Evolutionary conservation across 106 monocot species (phyloP).

Genomic region (Dendrobium nobile): DNA sequence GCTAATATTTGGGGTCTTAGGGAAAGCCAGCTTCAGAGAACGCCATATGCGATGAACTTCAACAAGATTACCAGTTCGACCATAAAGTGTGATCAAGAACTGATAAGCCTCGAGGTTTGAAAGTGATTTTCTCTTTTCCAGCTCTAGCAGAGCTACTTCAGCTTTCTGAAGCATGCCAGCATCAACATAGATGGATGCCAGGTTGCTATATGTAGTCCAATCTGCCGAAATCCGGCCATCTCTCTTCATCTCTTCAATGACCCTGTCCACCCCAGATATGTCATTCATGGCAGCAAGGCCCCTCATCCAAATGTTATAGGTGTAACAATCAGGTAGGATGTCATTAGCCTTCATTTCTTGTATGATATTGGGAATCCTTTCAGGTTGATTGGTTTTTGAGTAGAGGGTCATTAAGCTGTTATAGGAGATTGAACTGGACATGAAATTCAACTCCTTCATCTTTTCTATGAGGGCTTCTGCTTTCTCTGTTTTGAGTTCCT

Average conservation of each 20-base stretch:
- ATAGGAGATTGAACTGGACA: conserved; percentile 1
- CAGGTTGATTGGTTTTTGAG: conserved; percentile 53
- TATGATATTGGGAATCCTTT: conserved; percentile 66
- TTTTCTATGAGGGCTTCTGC: conserved; percentile 87
- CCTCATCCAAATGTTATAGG: conserved; percentile 97
- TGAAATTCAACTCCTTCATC: conserved; percentile 68
- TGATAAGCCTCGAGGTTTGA: conserved; percentile 72
- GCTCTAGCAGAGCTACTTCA: conserved; percentile 80
- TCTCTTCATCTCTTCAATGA: conserved; percentile 96
- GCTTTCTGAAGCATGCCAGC: conserved; percentile 78
- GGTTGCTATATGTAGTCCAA: conserved; percentile 94
- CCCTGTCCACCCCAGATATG: conserved; percentile 76
- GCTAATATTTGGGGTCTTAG: conserved; percentile 80
- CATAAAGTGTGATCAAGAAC: conserved; percentile 85
- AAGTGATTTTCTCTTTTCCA: conserved; percentile 53
- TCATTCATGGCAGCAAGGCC: conserved; percentile 61
- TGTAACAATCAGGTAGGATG: conserved; percentile 72
- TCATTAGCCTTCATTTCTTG: conserved; percentile 89
- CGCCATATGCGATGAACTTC: conserved; percentile 92
- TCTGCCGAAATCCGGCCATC: conserved; percentile 79
- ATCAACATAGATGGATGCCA: conserved; percentile 85
- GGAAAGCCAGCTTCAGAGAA: conserved; percentile 54
- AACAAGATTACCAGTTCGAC: conserved; percentile 61
- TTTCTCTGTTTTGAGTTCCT: conserved; percentile 77
- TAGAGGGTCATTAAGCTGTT: conserved; percentile 81